phyloP scores from a whole-genome alignment of 306 rosid genomes.

The Dalbergia oliveri region DNA sequence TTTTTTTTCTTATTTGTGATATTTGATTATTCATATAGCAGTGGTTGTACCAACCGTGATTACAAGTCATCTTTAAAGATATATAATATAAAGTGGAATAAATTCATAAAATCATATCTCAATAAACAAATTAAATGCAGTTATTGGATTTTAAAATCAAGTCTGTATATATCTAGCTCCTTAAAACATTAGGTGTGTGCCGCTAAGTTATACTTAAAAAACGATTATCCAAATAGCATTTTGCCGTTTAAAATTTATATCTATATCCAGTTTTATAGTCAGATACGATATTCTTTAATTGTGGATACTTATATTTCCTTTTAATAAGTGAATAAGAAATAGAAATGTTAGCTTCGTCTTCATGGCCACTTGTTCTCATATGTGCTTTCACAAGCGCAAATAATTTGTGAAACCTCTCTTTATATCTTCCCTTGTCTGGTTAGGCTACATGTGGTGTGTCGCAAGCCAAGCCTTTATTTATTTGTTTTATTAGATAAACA shows the following conservation, averaged over 20 bases:
- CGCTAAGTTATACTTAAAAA: background rate
- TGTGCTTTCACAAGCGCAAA: background rate
- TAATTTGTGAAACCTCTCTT: background rate
- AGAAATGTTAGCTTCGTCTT: too few relatives aligned
- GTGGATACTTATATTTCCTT: background rate
- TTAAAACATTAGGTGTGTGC: background rate
- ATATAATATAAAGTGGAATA: too few relatives aligned
- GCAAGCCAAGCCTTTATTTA: background rate
- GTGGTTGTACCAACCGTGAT: too few relatives aligned
- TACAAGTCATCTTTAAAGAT: too few relatives aligned
- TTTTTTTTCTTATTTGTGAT: too few relatives aligned
- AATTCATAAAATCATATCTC: too few relatives aligned
- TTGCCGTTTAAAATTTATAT: background rate
- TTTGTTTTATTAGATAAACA: background rate
- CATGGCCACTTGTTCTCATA: background rate
- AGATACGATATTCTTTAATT: background rate
- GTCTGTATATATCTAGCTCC: background rate
- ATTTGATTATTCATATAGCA: too few relatives aligned
- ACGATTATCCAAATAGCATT: background rate
- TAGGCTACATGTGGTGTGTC: slow-evolving; percentile 17
- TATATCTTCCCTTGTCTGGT: background rate
- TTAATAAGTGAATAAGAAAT: too few relatives aligned
- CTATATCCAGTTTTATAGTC: background rate
- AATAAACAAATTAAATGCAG: too few relatives aligned
- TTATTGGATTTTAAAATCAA: background rate